Conservation (phyloP, 1,284 basidiomycete species). For the Marasmius sp. region DNA sequence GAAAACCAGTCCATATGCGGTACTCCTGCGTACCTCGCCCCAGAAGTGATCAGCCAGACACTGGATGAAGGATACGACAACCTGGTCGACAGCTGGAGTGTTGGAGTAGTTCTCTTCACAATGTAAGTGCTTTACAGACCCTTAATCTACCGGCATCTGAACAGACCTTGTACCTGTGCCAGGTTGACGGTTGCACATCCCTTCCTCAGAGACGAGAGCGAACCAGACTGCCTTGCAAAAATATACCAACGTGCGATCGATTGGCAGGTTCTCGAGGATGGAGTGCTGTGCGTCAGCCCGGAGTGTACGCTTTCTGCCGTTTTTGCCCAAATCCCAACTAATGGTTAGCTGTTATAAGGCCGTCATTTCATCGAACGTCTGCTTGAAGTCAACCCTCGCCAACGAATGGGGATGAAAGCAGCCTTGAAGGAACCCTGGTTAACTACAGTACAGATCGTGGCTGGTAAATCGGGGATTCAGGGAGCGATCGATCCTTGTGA, state of each 20-base stretch:
- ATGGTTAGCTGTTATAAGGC: background rate
- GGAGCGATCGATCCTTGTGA: too few relatives aligned
- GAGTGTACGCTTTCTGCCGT: slow-evolving; percentile 31
- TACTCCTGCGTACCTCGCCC: slow-evolving; percentile 82
- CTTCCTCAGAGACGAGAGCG: slow-evolving; percentile 66
- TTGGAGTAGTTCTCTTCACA: slow-evolving; percentile 88
- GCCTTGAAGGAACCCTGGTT: slow-evolving; percentile 62
- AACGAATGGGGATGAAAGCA: slow-evolving; percentile 33
- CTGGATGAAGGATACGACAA: slow-evolving; percentile 75
- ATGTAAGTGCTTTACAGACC: slow-evolving; percentile 56
- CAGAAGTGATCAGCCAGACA: slow-evolving; percentile 81
- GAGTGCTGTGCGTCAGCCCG: slow-evolving; percentile 28
- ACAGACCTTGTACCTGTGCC: slow-evolving; percentile 11
- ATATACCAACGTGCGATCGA: slow-evolving; percentile 61
- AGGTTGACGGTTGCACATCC: slow-evolving; percentile 74
- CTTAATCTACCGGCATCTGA: background rate
- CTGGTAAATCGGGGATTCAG: too few relatives aligned
- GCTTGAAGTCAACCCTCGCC: slow-evolving; percentile 30
- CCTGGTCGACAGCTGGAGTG: slow-evolving; percentile 90
- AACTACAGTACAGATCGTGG: too few relatives aligned
- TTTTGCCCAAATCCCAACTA: background rate
- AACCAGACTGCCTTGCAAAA: slow-evolving; percentile 51
- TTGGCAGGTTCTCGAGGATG: slow-evolving; percentile 50
- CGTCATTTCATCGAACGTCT: slow-evolving; percentile 27
- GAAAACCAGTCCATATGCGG: slow-evolving; percentile 78